Conservation (phyloP, 495 filamentous ascomycete genomes). For the Lasiosphaeria ovina region DNA sequence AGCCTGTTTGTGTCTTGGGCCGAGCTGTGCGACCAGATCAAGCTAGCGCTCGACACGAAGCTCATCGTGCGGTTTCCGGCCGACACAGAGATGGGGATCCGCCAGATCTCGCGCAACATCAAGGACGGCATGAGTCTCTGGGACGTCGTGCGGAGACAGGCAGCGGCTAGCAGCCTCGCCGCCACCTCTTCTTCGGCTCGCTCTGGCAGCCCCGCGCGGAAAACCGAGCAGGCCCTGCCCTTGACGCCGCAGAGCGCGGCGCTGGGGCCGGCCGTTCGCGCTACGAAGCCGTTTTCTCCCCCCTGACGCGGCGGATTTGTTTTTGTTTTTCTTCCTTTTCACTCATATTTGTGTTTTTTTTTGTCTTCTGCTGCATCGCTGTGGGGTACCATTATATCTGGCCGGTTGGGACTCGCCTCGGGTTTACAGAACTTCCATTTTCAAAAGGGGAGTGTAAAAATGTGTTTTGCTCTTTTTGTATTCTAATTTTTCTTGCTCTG, state of each 20-base stretch:
- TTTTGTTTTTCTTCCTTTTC: not conserved
- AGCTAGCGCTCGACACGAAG: constrained; percentile 50
- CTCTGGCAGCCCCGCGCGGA: not conserved
- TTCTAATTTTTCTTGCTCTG: too few species aligned
- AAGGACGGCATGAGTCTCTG: constrained; percentile 74
- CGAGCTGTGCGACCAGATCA: constrained; percentile 67
- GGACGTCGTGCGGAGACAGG: constrained; percentile 34
- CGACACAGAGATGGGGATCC: constrained; percentile 64
- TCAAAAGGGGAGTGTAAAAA: too few species aligned
- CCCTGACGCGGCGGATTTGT: not conserved
- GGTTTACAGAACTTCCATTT: too few species aligned
- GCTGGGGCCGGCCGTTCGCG: constrained; percentile 56
- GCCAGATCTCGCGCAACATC: constrained; percentile 68
- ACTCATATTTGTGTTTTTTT: too few species aligned
- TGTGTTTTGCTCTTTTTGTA: too few species aligned
- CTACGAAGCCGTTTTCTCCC: constrained; percentile 19
- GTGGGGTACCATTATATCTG: too few species aligned
- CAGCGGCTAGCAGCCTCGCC: not conserved
- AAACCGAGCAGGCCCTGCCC: constrained; percentile 19
- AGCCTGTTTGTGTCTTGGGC: constrained; percentile 68
- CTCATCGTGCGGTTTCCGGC: constrained; percentile 52
- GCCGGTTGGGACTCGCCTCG: too few species aligned
- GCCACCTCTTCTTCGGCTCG: not conserved
- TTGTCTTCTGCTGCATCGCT: too few species aligned
- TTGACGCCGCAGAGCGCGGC: constrained; percentile 68